Evolutionary conservation across 139 green algal species (phyloP), one percentile per base, ranked within the genome.

Genomic region (Diplosphaera chodatii): DNA sequence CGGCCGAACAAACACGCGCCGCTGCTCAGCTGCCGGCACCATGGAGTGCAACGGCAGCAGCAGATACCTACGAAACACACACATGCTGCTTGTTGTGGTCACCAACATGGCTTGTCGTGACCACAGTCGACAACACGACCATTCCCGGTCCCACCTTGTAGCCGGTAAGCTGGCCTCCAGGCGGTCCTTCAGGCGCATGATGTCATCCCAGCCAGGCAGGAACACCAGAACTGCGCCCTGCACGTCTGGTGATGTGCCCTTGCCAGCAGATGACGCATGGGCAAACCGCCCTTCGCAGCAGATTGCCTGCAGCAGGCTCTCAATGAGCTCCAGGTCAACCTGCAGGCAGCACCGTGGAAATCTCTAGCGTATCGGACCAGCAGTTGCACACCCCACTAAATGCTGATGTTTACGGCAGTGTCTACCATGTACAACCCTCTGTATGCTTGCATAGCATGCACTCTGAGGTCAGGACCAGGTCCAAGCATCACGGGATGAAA

Each of bases 151-250:
- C 18, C 67, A 74, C 73, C 59, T 70, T 55, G 64, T 55, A 23
- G 69, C 64, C 1, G 72, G 71, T 68, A 90, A 81, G 13, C 48
- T 56, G 13, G 15, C 33, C 48, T 83, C 77, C 70, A 96, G 78
- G 29, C 48, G 18, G 8, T 96, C 88, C 56, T 86, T 85, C 15
- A 94, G 77, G 31, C 86, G 70, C 4, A 84, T 83, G 40, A 96
- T 96, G 71, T 96, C 90, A 71, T 94, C 80, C 90, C 90, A 96
- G 8, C 90, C 90, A 5, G 90, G 90, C 32, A 96, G 76, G 75
- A 96, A 96, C 20, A 95, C 80, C 4, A 96, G 83, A 13, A 95
- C 69, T 8, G 90, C 90, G 15, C 86, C 85, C 30, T 83, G 71
- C 15, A 70, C 13, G 28, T 74, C 55, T 4, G 64, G 33, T 40